phyloP scores from a whole-genome alignment of 768 basidiomycete species.

The Trametes villosa region DNA sequence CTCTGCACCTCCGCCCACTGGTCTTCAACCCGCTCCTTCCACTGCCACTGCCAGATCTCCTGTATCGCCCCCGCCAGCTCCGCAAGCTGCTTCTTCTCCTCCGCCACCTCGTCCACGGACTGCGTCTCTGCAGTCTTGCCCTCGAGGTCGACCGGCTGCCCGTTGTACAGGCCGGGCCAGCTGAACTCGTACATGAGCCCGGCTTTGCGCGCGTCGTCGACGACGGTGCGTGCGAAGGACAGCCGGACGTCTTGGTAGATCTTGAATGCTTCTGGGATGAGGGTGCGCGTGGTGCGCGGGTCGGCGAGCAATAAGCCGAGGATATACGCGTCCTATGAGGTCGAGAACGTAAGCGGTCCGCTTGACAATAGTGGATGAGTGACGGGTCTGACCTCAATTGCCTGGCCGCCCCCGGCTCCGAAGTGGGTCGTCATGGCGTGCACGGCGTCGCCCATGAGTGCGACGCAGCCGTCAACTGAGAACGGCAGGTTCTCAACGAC shows the following conservation, averaged over 20 bases:
- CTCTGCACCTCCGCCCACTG: constrained; percentile 28
- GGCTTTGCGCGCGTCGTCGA: constrained; percentile 16
- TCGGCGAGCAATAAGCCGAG: constrained; percentile 28
- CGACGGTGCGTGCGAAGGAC: constrained; percentile 22
- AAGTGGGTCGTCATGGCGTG: constrained; percentile 36
- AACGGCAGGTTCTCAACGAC: constrained; percentile 31
- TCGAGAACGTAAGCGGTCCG: background rate
- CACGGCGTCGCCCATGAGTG: constrained; percentile 38
- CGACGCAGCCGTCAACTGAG: constrained; percentile 32
- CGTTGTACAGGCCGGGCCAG: constrained; percentile 21
- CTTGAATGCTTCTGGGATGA: constrained; percentile 18
- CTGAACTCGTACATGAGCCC: constrained; percentile 31
- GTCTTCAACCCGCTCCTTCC: constrained; percentile 13
- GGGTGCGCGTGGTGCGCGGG: constrained; percentile 16
- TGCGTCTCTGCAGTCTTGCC: no score
- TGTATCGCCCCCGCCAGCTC: constrained; percentile 16
- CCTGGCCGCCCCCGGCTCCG: constrained; percentile 37
- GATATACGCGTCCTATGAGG: constrained; percentile 32
- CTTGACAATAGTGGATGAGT: no score
- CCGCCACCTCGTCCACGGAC: constrained; percentile 4
- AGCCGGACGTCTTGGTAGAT: constrained; percentile 31
- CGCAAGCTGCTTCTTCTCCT: constrained; percentile 19
- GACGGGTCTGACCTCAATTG: constrained; percentile 29
- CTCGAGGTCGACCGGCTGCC: background rate
- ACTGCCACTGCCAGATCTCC: constrained; percentile 26